Conservation (phyloP, 208 protist genomes). For the Acanthamoeba lenticulata region DNA sequence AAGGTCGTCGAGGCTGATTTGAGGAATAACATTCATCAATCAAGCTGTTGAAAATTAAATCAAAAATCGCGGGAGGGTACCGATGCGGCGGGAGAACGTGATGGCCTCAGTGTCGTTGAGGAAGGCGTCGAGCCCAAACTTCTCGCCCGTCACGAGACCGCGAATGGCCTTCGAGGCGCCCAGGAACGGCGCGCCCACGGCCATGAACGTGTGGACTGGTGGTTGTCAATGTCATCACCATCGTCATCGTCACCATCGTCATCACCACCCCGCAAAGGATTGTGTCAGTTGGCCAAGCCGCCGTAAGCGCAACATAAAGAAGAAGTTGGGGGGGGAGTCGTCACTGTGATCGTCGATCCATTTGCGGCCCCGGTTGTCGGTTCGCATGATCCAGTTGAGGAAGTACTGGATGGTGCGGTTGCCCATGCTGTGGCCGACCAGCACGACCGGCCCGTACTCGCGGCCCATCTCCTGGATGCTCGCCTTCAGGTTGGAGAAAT, state of each 20-base stretch:
- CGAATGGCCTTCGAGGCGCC: constrained; percentile 59
- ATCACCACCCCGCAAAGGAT: no score
- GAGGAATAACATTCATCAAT: not conserved
- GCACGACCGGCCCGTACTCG: constrained; percentile 4
- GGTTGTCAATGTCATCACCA: no score
- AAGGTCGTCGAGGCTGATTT: not conserved
- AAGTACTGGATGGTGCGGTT: constrained; percentile 68
- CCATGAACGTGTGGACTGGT: constrained; percentile 64
- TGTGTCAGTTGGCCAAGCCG: not conserved
- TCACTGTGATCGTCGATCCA: constrained; percentile 52
- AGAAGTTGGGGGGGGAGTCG: no score
- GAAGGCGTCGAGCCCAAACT: constrained; percentile 47
- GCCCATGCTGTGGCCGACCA: constrained; percentile 64
- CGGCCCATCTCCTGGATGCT: not conserved
- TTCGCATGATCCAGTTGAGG: constrained; percentile 33
- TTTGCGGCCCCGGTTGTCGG: not conserved
- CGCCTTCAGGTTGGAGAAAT: constrained; percentile 28
- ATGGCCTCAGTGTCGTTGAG: constrained; percentile 44
- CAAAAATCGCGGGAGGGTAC: not conserved
- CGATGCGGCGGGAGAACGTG: constrained; percentile 34
- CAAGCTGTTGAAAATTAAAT: not conserved
- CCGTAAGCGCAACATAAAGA: no score
- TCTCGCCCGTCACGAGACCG: constrained; percentile 33
- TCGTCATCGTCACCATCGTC: no score
- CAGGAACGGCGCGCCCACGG: constrained; percentile 63